Base-by-base conservation (phyloP, 2,329 filamentous ascomycete genomes). In the Epicoccum sorghinum region DNA sequence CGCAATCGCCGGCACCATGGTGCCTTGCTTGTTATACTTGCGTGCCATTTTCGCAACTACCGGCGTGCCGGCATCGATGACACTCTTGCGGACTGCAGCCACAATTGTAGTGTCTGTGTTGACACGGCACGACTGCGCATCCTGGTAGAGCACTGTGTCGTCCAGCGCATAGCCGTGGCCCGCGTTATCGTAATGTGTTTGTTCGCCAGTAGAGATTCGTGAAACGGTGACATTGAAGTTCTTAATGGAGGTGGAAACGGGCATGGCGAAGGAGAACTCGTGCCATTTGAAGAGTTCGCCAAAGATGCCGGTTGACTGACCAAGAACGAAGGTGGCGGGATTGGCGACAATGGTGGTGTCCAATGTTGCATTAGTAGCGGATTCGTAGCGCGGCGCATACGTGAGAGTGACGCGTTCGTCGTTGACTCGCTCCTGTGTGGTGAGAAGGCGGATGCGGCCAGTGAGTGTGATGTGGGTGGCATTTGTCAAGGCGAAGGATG, bases 361-460 rank as follows among this genome's bases (percentile, higher is more conserved):
- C 8, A 54, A 35, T 24, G 51, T 54, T 23, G 33, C 14, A 45
- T 54, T 54, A 35, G 33, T 29, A 2, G 35, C 24, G 1, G 51
- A 40, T 1, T 27, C 36, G 14, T 4, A 35, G n/a, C 51, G 39
- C 3, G 51, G 51, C 7, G 35, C 36, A 18, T 54, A 54, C 13
- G 45, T 45, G 7, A 54, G 40, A 12, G 45, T 45, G 22, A 54
- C 40, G 18, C 45, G 27, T 40, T 48, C 45, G 40, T 54, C 51
- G 4, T 45, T 9, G 29, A 36, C 48, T n/a, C 12, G 33, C 2
- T 48, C 51, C 2, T 6, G 14, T 8, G 56, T 48, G 22, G 47
- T 56, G 6, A 56, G 58, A n/a, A 67, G 58, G 8, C 64, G 62
- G 12, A 67, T 49, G 9, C 52, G 55, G 35, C 59, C 61, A 24